phyloP scores from a whole-genome alignment of 163 green algal genomes.

The Scenedesmus sp. region DNA sequence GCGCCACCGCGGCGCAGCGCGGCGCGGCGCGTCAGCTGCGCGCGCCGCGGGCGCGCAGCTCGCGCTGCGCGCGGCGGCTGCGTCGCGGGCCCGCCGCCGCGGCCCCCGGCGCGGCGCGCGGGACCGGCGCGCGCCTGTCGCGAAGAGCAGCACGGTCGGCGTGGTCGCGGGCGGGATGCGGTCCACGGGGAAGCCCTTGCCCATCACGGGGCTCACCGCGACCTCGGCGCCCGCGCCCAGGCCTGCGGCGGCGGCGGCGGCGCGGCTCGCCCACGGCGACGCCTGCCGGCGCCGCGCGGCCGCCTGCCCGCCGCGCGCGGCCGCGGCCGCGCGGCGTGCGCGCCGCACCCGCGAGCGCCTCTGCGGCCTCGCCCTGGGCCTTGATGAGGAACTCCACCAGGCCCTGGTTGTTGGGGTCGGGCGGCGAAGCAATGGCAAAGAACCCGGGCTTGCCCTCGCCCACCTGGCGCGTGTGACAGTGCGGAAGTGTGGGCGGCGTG shows the following conservation, averaged over 20 bases:
- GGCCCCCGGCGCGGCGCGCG: too few relatives aligned
- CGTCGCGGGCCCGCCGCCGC: too few relatives aligned
- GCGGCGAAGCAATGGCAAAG: slow-evolving; percentile 90
- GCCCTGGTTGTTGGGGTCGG: slow-evolving; percentile 65
- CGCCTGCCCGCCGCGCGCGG: too few relatives aligned
- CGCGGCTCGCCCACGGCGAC: too few relatives aligned
- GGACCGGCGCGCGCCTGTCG: slow-evolving; percentile 64
- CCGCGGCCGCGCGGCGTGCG: too few relatives aligned
- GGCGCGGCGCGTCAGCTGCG: too few relatives aligned
- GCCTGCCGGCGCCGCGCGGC: too few relatives aligned
- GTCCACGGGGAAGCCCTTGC: slow-evolving; percentile 94
- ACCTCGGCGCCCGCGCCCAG: slow-evolving; percentile 55
- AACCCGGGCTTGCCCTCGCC: slow-evolving; percentile 90
- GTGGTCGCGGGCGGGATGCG: slow-evolving; percentile 70
- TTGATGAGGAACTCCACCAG: slow-evolving; percentile 69
- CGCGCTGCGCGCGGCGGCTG: neutral
- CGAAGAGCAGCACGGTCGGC: slow-evolving; percentile 85
- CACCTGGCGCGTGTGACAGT: too few relatives aligned
- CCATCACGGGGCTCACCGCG: slow-evolving; percentile 78
- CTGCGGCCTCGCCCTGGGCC: slow-evolving; percentile 52
- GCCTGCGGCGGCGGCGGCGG: neutral
- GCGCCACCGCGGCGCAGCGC: too few relatives aligned
- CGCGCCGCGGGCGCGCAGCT: slow-evolving; percentile 20
- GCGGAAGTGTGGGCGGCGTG: slow-evolving; percentile 63
- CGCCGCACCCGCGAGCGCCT: slow-evolving; percentile 43